A percentile compares a stretch with the other conserved stretches of the same genome.
Conservation (phyloP, 352 stramenopile genomes). For the Pythium biforme region DNA sequence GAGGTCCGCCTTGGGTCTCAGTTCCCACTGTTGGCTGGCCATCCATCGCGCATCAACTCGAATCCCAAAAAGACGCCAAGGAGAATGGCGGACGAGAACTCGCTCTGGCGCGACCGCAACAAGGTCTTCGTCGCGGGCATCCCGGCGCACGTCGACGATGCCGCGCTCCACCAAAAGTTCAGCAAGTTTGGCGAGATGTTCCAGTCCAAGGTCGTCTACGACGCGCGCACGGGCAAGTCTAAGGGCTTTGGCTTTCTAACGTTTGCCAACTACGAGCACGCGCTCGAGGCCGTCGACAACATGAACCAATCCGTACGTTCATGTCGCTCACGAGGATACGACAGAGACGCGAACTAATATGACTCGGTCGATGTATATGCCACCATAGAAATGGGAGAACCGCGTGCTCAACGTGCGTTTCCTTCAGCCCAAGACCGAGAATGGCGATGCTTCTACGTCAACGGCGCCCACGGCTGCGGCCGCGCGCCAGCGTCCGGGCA, state of each 20-base stretch:
- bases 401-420: slow-evolving; percentile 82
- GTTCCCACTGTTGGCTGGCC: background rate
- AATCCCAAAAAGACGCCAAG: background rate
- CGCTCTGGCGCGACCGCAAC: slow-evolving; percentile 83
- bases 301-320: slow-evolving; percentile 67
- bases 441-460: background rate
- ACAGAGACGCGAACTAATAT: no score
- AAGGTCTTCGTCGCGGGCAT: slow-evolving; percentile 85
- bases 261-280: slow-evolving; percentile 76
- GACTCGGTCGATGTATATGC: no score
- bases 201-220: slow-evolving; percentile 82
- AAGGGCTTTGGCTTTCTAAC: slow-evolving; percentile 84
- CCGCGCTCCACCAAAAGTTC: slow-evolving; percentile 73
- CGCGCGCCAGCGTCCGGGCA: slow-evolving; percentile 27
- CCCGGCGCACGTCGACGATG: slow-evolving; percentile 58
- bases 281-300: slow-evolving; percentile 72
- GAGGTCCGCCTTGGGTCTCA: background rate
- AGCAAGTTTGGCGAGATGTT: slow-evolving; percentile 79
- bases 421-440: slow-evolving; percentile 63
- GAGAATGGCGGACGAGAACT: slow-evolving; percentile 51
- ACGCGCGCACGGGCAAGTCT: slow-evolving; percentile 64
- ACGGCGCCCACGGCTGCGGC: slow-evolving; percentile 1
- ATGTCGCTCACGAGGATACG: no score
- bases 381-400: slow-evolving; percentile 77
- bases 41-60: background rate